Percentiles rank a stretch among this genome's conserved stretches.
phyloP scores from a whole-genome alignment of 2,329 filamentous ascomycete genomes.

The Hymenoscyphus albidus region DNA sequence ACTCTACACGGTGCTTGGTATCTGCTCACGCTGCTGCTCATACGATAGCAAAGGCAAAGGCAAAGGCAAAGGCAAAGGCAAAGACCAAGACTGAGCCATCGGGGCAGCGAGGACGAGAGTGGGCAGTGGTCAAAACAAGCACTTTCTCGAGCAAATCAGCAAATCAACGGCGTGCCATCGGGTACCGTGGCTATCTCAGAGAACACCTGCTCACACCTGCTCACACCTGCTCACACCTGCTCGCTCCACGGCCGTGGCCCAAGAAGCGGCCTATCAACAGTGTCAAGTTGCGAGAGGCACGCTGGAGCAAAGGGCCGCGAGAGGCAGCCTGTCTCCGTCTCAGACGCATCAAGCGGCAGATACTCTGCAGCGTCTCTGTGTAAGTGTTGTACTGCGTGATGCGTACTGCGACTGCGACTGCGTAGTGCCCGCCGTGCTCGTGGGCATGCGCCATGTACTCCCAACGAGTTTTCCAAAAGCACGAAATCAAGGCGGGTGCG shows the following conservation, averaged over 20 bases:
- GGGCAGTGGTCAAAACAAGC: neutral
- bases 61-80: no score
- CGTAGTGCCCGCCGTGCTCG: constrained; percentile 3
- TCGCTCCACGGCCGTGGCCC: constrained; percentile 2
- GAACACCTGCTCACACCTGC: neutral
- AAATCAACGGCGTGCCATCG: neutral
- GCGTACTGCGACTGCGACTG: neutral
- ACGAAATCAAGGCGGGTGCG: constrained; percentile 22
- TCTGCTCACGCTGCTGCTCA: neutral
- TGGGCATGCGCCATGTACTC: constrained; percentile 10
- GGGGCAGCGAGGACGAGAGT: constrained; percentile 1
- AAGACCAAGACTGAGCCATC: neutral
- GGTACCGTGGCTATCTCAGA: neutral
- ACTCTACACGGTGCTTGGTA: neutral
- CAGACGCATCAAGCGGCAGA: neutral
- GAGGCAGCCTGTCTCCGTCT: neutral
- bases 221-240: neutral
- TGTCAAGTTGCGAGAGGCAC: neutral
- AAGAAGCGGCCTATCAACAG: constrained; percentile 6
- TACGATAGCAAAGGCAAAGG: neutral
- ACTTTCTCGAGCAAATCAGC: neutral
- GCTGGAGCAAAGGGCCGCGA: neutral
- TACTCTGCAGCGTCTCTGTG: neutral
- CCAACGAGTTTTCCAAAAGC: neutral
- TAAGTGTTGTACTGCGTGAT: neutral